phyloP scores from a whole-genome alignment of 805 yeast species.

The Kuraishia floccosa region DNA sequence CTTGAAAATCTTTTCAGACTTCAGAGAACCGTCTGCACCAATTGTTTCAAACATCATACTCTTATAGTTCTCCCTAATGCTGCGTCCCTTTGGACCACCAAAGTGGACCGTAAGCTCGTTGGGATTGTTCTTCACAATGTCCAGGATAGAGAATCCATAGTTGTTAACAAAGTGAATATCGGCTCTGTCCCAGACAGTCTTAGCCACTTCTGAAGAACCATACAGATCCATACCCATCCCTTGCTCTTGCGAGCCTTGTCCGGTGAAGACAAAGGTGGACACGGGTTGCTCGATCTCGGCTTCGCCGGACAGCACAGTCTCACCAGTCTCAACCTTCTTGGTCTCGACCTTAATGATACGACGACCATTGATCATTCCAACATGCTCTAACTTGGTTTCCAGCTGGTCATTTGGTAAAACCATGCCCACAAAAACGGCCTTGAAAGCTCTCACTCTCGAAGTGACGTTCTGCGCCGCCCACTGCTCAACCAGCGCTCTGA shows the following conservation, averaged over 20 bases:
- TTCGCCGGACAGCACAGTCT: conserved; percentile 77
- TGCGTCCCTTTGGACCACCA: conserved; percentile 96
- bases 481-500: conserved; percentile 89
- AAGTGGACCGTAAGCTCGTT: conserved; percentile 90
- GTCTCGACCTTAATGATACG: conserved; percentile 92
- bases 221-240: conserved; percentile 99
- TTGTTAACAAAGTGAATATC: conserved; percentile 85
- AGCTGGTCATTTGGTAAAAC: conserved; percentile 91
- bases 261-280: conserved; percentile 94
- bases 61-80: conserved; percentile 87
- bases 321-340: conserved; percentile 68
- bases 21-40: conserved; percentile 70
- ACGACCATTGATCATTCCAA: conserved; percentile 99
- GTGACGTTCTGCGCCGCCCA: conserved; percentile 98
- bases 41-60: conserved; percentile 97
- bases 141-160: conserved; percentile 94
- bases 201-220: conserved; percentile 82
- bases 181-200: conserved; percentile 96
- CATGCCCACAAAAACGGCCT: conserved; percentile 90
- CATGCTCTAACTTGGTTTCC: conserved; percentile 81
- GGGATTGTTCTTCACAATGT: conserved; percentile 93
- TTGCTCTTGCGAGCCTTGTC: conserved; percentile 99
- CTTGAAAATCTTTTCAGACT: conserved; percentile 92
- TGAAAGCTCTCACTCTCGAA: conserved; percentile 89
- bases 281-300: conserved; percentile 99